phyloP scores from a whole-genome alignment of 2,329 filamentous ascomycete genomes.

The Monosporascus sp. region DNA sequence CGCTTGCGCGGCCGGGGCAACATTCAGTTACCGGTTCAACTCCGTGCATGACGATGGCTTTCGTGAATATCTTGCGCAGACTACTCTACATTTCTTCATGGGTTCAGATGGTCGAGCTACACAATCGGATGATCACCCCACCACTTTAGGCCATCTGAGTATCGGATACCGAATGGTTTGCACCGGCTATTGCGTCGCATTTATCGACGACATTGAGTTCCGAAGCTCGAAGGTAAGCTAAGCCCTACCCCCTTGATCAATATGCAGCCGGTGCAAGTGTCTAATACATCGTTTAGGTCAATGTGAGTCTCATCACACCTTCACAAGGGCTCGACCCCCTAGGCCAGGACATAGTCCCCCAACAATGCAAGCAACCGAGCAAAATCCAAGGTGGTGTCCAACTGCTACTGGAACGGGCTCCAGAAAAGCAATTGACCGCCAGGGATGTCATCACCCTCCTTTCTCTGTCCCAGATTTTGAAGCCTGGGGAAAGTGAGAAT shows the following conservation, averaged over 20 bases:
- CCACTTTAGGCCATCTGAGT: slow-evolving; percentile 25
- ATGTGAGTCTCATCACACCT: slow-evolving; percentile 5
- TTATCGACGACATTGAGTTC: slow-evolving; percentile 60
- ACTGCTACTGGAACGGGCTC: neutral
- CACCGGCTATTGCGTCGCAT: slow-evolving; percentile 54
- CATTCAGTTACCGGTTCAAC: slow-evolving; percentile 41
- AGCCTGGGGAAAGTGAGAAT: neutral
- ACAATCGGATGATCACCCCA: slow-evolving; percentile 1
- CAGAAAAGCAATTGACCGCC: slow-evolving; percentile 6
- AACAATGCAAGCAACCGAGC: neutral
- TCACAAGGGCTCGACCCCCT: neutral
- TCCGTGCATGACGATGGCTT: slow-evolving; percentile 47
- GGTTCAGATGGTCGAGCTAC: slow-evolving; percentile 53
- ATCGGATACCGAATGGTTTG: slow-evolving; percentile 52
- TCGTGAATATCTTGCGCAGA: slow-evolving; percentile 44
- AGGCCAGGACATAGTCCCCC: neutral
- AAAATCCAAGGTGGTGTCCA: neutral
- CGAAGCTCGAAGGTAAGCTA: slow-evolving; percentile 54
- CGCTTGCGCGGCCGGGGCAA: slow-evolving; percentile 1
- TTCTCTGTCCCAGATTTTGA: slow-evolving; percentile 14
- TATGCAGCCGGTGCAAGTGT: neutral
- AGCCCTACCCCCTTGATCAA: neutral
- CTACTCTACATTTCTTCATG: slow-evolving; percentile 62
- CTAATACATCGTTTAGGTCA: slow-evolving; percentile 4
- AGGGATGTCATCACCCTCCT: slow-evolving; percentile 15